Percentiles rank a stretch among this genome's conserved stretches.
phyloP scores from a whole-genome alignment of 78 protist species.

The Dictyostelium discoideum region dicty_2.7 NC_007088.5:4732501-4733000 shows the following conservation, averaged over 20 bases:
- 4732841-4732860: conserved; percentile 93
- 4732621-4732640: conserved; percentile 70
- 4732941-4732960: conserved; percentile 64
- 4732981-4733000: conserved; percentile 46
- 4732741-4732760: conserved; percentile 65
- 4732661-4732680: conserved; percentile 67
- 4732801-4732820: conserved; percentile 75
- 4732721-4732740: conserved; percentile 53
- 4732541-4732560: conserved; percentile 88
- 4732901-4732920: conserved; percentile 91
- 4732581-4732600: conserved; percentile 92
- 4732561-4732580: conserved; percentile 87
- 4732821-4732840: conserved; percentile 44
- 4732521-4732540: conserved; percentile 85
- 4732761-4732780: conserved; percentile 77
- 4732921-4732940: conserved; percentile 87
- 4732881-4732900: conserved; percentile 92
- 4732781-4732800: conserved; percentile 91
- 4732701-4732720: conserved; percentile 79
- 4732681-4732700: conserved; percentile 28
- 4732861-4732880: conserved; percentile 96
- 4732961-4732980: conserved; percentile 83
- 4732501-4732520: conserved; percentile 83
- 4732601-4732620: conserved; percentile 86
- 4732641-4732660: conserved; percentile 74